A percentile compares a stretch with the other conserved stretches of the same genome.
Evolutionary conservation across 2,329 filamentous ascomycete genomes (phyloP).

Genomic region (Fusarium incarnatum): DNA sequence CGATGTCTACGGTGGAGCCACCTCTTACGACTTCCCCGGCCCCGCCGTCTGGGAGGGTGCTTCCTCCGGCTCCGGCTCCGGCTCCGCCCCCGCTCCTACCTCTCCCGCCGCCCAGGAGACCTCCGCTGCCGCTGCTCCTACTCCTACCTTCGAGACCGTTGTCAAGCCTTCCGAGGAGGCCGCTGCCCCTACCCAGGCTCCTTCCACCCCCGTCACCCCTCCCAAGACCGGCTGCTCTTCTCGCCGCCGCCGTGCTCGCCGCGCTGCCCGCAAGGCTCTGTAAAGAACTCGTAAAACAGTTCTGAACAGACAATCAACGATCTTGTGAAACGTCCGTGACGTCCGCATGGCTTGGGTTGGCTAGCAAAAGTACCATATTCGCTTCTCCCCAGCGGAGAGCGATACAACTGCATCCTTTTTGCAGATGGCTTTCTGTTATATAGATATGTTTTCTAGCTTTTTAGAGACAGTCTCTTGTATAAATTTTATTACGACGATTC

Average conservation of each 20-base stretch:
- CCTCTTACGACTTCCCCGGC: conserved; percentile 52
- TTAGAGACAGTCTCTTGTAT: conserved; percentile 43
- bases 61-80: conserved; percentile 30
- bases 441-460: conserved; percentile 42
- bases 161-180: conserved; percentile 33
- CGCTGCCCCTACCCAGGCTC: conserved; percentile 20
- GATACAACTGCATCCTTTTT: conserved; percentile 29
- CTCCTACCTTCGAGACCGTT: conserved; percentile 41
- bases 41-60: conserved; percentile 48
- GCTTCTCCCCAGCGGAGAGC: conserved; percentile 35
- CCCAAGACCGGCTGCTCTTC: conserved; percentile 41
- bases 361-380: conserved; percentile 14
- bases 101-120: conserved; percentile 16
- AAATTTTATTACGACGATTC: conserved; percentile 41
- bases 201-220: conserved; percentile 19
- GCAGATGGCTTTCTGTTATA: conserved; percentile 44
- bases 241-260: conserved; percentile 41
- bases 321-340: conserved; percentile 26
- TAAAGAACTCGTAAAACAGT: conserved; percentile 35
- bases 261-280: conserved; percentile 36
- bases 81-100: conserved; percentile 18
- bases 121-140: conserved; percentile 24
- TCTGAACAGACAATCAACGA: neutral
- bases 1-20: conserved; percentile 64
- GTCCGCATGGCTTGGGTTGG: conserved; percentile 6